Evolutionary conservation across 192 early-diverging fungal genomes (phyloP), one percentile per base, ranked within the genome.

Genomic region (Irineochytrium annulatum): DNA sequence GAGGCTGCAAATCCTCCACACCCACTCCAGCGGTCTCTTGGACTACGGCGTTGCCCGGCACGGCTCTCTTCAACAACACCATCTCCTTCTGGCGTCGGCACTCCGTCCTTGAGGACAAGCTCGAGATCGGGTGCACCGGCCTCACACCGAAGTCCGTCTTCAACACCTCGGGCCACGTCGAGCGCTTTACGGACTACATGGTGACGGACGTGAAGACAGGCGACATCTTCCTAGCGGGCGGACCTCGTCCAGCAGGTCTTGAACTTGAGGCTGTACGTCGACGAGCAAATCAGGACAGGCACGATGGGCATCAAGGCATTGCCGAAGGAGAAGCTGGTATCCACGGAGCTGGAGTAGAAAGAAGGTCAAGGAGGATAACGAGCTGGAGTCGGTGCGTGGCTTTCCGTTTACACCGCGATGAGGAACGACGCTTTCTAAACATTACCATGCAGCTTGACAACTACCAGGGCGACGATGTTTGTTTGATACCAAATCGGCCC

Each of bases 41-140:
- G 95, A 98, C 74, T 94, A 89, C 69, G 95, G 95, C 22, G 91
- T 94, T 94, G 17, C 86, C 94, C 24, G 94, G 93, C 28, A 90
- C 86, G 57, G 94, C 93, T 17, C 79, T 99, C 37, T 89, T 91
- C 77, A 87, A 84, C 69, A 97, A 95, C 70, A 81, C 95, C 68
- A 77, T 94, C 70, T 77, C 76, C 48, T 60, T 91, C 33, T 97
- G 94, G 94, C 83, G 92, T 59, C 87, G 90, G 74, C 94, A 95
- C 80, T 99, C 98, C 77, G 87, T 99, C 3, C 80, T 99, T 17
- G 97, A 99, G 72, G 93, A 99, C 56, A 99, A 98, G 97, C 88
- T 99, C 14, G 97, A 99, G 79, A 81, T 99, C 29, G 97, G 98
- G 67, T 93, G 91, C 67, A 88, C 93, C 32, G 95, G 96, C 75